Percentiles rank a stretch among this genome's conserved stretches.
Evolutionary conservation across 306 rosid species (phyloP).

Genomic region (Dalbergia cochinchinensis): DNA sequence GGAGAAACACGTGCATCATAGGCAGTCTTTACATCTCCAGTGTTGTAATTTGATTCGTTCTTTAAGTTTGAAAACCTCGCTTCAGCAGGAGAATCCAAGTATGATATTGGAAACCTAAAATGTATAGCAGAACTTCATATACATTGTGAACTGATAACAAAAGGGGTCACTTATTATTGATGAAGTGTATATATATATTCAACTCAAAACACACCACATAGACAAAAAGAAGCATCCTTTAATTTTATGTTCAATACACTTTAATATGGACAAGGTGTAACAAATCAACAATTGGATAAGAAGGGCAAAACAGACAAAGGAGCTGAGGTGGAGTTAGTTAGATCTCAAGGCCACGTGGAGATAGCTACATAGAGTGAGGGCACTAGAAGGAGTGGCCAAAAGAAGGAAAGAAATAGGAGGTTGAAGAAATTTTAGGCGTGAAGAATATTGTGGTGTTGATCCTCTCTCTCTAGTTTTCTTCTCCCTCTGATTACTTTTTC

Average conservation of each 20-base stretch:
- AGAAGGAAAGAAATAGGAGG: too few relatives aligned
- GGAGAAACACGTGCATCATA: conserved; percentile 71
- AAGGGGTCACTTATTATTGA: background rate
- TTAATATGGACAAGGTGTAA: background rate
- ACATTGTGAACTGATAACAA: background rate
- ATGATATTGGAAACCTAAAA: conserved; percentile 74
- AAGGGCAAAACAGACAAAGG: too few relatives aligned
- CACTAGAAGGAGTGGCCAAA: too few relatives aligned
- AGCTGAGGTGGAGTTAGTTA: too few relatives aligned
- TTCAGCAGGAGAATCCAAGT: conserved; percentile 87
- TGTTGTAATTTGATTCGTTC: conserved; percentile 54
- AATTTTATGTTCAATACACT: background rate
- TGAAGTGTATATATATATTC: too few relatives aligned
- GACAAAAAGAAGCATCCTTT: background rate
- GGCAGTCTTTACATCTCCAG: conserved; percentile 74
- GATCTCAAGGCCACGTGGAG: too few relatives aligned
- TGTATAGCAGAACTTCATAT: background rate
- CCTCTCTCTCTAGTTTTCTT: too few relatives aligned
- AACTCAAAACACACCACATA: background rate
- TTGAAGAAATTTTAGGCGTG: too few relatives aligned
- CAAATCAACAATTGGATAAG: too few relatives aligned
- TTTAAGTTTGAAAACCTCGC: conserved; percentile 75
- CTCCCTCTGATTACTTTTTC: too few relatives aligned
- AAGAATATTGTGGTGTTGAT: too few relatives aligned
- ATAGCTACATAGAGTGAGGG: too few relatives aligned